Evolutionary conservation across 1,284 basidiomycete genomes (phyloP).

Genomic region (Laetiporus sulphureus): DNA sequence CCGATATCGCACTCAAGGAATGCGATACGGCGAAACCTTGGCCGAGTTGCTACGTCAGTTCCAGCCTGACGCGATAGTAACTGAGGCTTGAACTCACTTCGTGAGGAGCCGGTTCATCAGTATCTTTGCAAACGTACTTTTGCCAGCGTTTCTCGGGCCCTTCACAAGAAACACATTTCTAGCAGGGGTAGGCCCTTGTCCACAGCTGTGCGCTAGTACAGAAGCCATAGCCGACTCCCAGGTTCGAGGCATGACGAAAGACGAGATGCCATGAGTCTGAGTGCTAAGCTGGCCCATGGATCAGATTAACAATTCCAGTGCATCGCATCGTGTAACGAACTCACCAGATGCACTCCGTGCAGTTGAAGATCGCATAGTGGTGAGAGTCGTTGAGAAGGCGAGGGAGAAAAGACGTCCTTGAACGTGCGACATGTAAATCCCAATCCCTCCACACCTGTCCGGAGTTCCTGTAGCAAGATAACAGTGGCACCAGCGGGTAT

Average conservation of each 20-base stretch:
- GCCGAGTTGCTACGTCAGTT: not conserved
- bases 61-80: not conserved
- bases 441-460: conserved; percentile 56
- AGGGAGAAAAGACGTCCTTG: conserved; percentile 47
- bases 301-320: too few species aligned
- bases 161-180: conserved; percentile 54
- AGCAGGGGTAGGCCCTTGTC: not conserved
- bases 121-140: conserved; percentile 80
- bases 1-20: conserved; percentile 92
- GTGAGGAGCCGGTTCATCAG: conserved; percentile 67
- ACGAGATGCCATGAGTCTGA: too few species aligned
- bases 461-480: conserved; percentile 47
- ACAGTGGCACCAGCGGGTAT: conserved; percentile 26
- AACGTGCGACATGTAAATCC: conserved; percentile 57
- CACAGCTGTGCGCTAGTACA: not conserved
- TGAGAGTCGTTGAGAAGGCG: conserved; percentile 27
- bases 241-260: conserved; percentile 44
- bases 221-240: conserved; percentile 48
- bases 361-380: conserved; percentile 33
- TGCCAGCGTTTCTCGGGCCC: conserved; percentile 84
- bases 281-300: too few species aligned
- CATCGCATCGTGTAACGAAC: conserved; percentile 20
- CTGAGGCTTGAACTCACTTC: conserved; percentile 30
- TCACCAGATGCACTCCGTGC: conserved; percentile 49
- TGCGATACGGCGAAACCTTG: conserved; percentile 69